Evolutionary conservation across 2,329 filamentous ascomycete genomes (phyloP), one percentile per base, ranked within the genome.

Genomic region (Xylariaceae sp.): DNA sequence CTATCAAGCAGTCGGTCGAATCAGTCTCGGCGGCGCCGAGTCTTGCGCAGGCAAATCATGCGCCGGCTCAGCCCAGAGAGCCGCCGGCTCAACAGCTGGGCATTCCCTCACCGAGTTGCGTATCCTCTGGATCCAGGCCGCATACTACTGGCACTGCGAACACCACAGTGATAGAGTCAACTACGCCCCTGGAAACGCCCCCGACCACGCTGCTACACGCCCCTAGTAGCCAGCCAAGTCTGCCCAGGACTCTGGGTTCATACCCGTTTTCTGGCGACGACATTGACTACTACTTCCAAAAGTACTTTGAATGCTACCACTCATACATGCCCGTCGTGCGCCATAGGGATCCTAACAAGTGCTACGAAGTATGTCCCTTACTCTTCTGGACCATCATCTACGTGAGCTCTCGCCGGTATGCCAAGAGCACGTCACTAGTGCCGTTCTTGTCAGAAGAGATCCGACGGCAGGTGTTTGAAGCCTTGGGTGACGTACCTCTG

Each of bases 321-420:
- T 76, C 76, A 2, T 81, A 80, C 63, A 74, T 83, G 51, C 82
- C 82, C 13, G 74, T 84, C 10, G 67, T 84, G 10, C 75, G 79
- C 15, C 73, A 74, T 5, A 75, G 74, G 17, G 78, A 82, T 59
- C 80, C 82, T 4, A 79, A 84, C 59, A 74, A 76, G 55, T 78
- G 77, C 62, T 83, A 81, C 63, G 75, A 78, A 8, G 67, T 77
- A 1, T 76, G 76, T 2, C 74, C 76, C 1, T 72, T 80, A 7
- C 74, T 84, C 5, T 84, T 84, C 66, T 84, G 81, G 82, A 73
- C 77, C n/a, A 75, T 84, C 57, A 73, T 84, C 48, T 77, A 76
- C 61, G 76, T 81, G 15, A 74, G 79, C 6, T 78, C 76, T 30
- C 79, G 81, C 2, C 77, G 80, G 0, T 82, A 82, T 62, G 73